Conservation (phyloP, 2,329 filamentous ascomycete species). For the Graphilbum fragrans region DNA sequence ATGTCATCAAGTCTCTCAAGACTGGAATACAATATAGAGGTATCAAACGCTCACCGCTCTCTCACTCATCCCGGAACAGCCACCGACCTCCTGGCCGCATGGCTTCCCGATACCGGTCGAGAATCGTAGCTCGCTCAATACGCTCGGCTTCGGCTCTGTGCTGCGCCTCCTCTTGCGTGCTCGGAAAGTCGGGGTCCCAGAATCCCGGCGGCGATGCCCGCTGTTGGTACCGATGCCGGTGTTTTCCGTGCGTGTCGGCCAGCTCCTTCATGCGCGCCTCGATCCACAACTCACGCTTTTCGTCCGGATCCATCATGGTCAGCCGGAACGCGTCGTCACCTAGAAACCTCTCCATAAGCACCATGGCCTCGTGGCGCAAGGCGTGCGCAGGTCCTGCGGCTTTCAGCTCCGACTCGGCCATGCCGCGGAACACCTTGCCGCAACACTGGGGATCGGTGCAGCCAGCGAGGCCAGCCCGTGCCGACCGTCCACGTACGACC, state of each 20-base stretch:
- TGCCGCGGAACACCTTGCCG: conserved; percentile 55
- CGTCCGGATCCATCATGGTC: conserved; percentile 42
- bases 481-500: conserved; percentile 57
- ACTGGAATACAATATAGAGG: no score
- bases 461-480: conserved; percentile 58
- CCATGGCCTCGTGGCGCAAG: conserved; percentile 27
- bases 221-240: conserved; percentile 62
- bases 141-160: conserved; percentile 54
- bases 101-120: conserved; percentile 69
- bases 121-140: conserved; percentile 51
- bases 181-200: conserved; percentile 84
- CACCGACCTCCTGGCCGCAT: conserved; percentile 65
- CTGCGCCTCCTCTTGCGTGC: conserved; percentile 63
- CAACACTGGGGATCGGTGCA: conserved; percentile 71
- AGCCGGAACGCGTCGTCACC: conserved; percentile 48
- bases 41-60: no score
- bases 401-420: conserved; percentile 42
- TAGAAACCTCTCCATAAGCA: conserved; percentile 42
- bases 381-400: conserved; percentile 20
- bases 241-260: conserved; percentile 64
- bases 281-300: conserved; percentile 56
- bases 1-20: no score
- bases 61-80: conserved; percentile 68
- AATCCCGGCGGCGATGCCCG: conserved; percentile 70
- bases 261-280: conserved; percentile 63